Percentiles rank a stretch among this genome's conserved stretches.
Conservation (phyloP, 2,329 filamentous ascomycete genomes). For the Clonostachys rosea region DNA sequence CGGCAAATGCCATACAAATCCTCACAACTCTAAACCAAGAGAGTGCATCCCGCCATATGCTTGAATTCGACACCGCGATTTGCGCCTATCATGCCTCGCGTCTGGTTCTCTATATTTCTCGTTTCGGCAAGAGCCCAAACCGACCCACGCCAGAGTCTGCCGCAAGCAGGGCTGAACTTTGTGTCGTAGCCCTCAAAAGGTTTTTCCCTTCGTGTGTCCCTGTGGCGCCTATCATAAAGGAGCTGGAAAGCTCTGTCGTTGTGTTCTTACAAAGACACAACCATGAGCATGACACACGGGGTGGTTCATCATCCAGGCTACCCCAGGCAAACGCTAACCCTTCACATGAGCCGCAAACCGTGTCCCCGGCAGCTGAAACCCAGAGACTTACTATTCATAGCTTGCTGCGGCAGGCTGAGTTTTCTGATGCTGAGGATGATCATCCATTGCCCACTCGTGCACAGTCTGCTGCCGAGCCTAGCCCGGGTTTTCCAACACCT, state of each 20-base stretch:
- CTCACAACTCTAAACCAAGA: slow-evolving; percentile 11
- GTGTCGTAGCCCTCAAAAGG: slow-evolving; percentile 13
- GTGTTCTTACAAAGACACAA: slow-evolving; percentile 3
- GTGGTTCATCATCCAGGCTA: neutral
- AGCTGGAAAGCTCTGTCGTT: slow-evolving; percentile 11
- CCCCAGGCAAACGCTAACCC: neutral
- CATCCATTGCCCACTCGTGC: neutral
- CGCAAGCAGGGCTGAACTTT: slow-evolving; percentile 15
- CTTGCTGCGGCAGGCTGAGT: slow-evolving; percentile 14
- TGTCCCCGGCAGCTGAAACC: slow-evolving; percentile 9
- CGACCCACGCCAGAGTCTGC: slow-evolving; percentile 13
- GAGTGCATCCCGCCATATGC: slow-evolving; percentile 15
- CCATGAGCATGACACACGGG: slow-evolving; percentile 1
- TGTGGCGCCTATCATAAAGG: slow-evolving; percentile 16
- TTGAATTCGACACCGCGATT: slow-evolving; percentile 10
- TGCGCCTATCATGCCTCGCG: slow-evolving; percentile 2
- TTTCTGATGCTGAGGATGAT: slow-evolving; percentile 15
- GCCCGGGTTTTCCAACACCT: no score
- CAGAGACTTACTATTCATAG: slow-evolving; percentile 17
- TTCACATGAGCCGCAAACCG: slow-evolving; percentile 6
- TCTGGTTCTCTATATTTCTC: slow-evolving; percentile 12
- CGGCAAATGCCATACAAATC: slow-evolving; percentile 25
- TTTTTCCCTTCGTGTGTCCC: slow-evolving; percentile 16
- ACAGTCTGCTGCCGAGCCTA: no score
- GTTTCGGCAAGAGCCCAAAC: slow-evolving; percentile 5